phyloP scores from a whole-genome alignment of 306 rosid species.

The Dryas drummondii region DNA sequence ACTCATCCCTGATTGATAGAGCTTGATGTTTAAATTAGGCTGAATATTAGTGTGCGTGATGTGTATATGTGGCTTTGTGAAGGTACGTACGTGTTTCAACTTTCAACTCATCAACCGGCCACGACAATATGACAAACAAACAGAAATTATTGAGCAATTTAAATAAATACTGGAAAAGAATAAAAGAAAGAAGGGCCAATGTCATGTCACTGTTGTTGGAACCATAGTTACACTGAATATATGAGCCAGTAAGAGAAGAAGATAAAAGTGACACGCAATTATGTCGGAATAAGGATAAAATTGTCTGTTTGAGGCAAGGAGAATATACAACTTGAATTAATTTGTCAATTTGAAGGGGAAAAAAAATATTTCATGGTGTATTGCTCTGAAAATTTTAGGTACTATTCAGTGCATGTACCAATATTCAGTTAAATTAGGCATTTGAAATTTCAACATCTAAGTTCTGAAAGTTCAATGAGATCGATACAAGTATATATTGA shows the following conservation, averaged over 20 bases:
- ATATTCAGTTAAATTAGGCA: no score
- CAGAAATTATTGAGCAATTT: not conserved
- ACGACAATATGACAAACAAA: no score
- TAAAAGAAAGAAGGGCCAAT: no score
- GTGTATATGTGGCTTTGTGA: not conserved
- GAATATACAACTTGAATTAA: not conserved
- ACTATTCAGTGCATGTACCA: no score
- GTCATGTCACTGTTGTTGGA: conserved; percentile 1
- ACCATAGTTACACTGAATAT: not conserved
- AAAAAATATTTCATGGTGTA: not conserved
- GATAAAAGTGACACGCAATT: conserved; percentile 5
- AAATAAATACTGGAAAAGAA: not conserved
- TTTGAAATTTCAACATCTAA: not conserved
- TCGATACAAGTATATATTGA: no score
- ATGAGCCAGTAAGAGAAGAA: not conserved
- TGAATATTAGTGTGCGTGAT: not conserved
- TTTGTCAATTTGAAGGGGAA: not conserved
- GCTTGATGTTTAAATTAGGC: not conserved
- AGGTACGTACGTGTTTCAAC: not conserved
- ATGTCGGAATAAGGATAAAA: not conserved
- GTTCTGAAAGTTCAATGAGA: no score
- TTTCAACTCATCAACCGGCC: not conserved
- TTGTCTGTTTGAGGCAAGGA: not conserved
- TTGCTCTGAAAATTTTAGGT: not conserved
- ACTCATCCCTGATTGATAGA: not conserved